These are phyloP conservation scores for Telopea speciosissima DNA, from an alignment of 177 flowering plant species.

Conservation along the genomic window DNA sequence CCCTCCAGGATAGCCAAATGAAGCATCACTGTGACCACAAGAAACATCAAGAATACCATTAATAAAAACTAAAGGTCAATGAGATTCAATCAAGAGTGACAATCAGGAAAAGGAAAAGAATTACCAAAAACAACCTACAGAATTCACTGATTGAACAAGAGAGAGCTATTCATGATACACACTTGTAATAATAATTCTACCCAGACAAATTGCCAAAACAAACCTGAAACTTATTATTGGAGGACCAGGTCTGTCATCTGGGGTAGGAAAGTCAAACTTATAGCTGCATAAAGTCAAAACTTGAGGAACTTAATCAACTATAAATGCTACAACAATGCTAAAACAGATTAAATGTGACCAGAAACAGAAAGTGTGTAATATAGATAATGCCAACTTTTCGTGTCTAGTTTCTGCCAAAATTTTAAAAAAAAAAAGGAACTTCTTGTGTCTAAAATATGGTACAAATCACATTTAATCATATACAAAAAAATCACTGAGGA, in stretches of 20 bases:
- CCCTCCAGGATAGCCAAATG: constrained; percentile 98
- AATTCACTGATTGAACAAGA: not conserved
- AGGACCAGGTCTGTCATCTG: constrained; percentile 90
- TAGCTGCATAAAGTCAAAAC: constrained; percentile 51
- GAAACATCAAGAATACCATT: constrained; percentile 3
- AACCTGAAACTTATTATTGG: constrained; percentile 92
- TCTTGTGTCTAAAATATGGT: not conserved
- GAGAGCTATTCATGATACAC: not conserved
- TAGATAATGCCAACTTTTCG: not conserved
- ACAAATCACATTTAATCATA: not conserved
- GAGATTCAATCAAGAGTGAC: not conserved
- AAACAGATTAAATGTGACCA: not conserved
- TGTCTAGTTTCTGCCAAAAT: too few relatives aligned
- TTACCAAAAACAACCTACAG: not conserved
- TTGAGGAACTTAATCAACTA: not conserved
- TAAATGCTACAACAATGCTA: not conserved
- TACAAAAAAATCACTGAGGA: constrained; percentile 5
- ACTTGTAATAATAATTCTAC: not conserved
- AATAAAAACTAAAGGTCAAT: not conserved
- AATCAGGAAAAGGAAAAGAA: not conserved
- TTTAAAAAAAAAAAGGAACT: too few relatives aligned
- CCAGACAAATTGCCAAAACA: constrained; percentile 22
- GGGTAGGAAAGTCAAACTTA: constrained; percentile 96
- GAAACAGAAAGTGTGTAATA: not conserved
- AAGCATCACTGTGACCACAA: constrained; percentile 81